These are phyloP conservation scores for Alternaria sp. DNA, from an alignment of 2,329 filamentous ascomycete genomes.

Conservation along the genomic window DNA sequence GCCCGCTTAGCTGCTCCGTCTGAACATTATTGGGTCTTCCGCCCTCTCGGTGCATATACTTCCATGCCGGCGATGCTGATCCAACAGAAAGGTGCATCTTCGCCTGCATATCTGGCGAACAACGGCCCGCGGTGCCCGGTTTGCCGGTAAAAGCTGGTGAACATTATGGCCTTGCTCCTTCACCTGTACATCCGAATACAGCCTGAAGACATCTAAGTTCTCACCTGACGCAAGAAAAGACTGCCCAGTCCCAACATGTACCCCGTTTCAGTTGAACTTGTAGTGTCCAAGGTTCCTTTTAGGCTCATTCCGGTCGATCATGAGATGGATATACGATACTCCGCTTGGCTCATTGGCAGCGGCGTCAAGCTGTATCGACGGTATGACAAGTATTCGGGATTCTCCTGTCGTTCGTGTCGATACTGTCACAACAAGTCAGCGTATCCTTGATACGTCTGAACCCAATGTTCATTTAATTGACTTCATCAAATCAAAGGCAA, in stretches of 20 bases:
- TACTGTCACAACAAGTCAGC: not conserved
- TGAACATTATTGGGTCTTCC: conserved; percentile 5
- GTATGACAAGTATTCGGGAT: not conserved
- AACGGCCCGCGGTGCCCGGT: not conserved
- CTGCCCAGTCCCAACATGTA: not conserved
- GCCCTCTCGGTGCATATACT: not conserved
- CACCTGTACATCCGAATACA: not conserved
- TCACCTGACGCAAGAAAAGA: not conserved
- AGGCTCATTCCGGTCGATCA: not conserved
- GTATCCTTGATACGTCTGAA: not conserved
- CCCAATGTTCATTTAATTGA: not conserved
- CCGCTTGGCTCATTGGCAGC: not conserved
- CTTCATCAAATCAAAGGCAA: not conserved
- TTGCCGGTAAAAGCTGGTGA: not conserved
- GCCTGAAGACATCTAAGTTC: not conserved
- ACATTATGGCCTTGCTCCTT: not conserved
- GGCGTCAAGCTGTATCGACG: not conserved
- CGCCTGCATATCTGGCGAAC: conserved; percentile 15
- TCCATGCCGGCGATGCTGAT: conserved; percentile 1
- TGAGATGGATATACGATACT: not conserved
- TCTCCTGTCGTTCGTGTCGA: not conserved
- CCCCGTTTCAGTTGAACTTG: not conserved
- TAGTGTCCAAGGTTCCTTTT: not conserved
- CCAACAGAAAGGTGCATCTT: conserved; percentile 1
- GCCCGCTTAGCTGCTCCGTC: conserved; percentile 8